Evolutionary conservation across 768 basidiomycete species (phyloP).

Genomic region (Ephemerocybe angulata): DNA sequence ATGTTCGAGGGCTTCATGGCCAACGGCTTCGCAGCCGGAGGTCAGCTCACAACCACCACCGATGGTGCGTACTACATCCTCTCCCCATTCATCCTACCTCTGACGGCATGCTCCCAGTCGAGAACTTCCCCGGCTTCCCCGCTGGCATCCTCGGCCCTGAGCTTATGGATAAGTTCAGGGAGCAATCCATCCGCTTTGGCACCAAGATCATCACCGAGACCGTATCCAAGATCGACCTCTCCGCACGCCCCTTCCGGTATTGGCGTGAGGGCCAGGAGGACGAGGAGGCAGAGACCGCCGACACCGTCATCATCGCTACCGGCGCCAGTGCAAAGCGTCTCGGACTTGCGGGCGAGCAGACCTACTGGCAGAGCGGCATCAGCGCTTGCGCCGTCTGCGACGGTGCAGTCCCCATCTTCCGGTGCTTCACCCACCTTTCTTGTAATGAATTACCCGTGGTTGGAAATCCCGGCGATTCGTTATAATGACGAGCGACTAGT

Average conservation of each 20-base stretch:
- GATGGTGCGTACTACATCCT: conserved; percentile 55
- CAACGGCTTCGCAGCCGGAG: conserved; percentile 96
- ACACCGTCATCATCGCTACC: conserved; percentile 92
- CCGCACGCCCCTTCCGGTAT: conserved; percentile 90
- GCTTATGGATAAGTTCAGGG: conserved; percentile 99
- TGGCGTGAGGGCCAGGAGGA: conserved; percentile 91
- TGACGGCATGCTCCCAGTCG: conserved; percentile 51
- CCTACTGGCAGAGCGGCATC: conserved; percentile 98
- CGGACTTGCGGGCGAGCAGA: conserved; percentile 85
- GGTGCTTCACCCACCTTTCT: conserved; percentile 37
- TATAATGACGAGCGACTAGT: too few species aligned
- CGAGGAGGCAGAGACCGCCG: conserved; percentile 85
- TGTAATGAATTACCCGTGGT: neutral
- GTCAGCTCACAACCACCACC: conserved; percentile 96
- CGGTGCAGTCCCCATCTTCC: conserved; percentile 98
- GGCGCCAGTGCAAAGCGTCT: conserved; percentile 95
- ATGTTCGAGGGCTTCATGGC: conserved; percentile 99
- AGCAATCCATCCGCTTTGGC: conserved; percentile 91
- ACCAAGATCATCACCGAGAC: conserved; percentile 98
- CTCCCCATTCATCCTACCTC: neutral
- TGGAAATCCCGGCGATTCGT: neutral
- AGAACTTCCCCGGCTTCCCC: conserved; percentile 98
- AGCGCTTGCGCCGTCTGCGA: conserved; percentile 99
- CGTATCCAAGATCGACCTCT: conserved; percentile 90
- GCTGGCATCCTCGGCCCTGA: conserved; percentile 91